Percentiles rank a stretch among this genome's conserved stretches.
Evolutionary conservation across 2,329 filamentous ascomycete species (phyloP).

Genomic region (Microthyrium microscopicum): DNA sequence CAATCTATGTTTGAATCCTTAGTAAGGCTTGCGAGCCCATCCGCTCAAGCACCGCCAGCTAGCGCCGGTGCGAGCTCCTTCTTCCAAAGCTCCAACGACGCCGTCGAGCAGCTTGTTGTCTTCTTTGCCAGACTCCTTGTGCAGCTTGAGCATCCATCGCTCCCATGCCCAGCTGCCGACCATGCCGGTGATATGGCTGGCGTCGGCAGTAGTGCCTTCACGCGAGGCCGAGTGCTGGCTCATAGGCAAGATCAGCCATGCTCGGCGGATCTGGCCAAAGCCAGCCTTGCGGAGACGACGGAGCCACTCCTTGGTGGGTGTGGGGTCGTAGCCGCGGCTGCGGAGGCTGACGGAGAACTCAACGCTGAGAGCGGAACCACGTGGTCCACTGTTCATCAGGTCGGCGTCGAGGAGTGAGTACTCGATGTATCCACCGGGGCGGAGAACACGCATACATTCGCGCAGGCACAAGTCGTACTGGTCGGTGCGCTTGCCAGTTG

Average conservation of each 20-base stretch:
- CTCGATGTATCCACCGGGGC: conserved; percentile 84
- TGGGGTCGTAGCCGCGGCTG: conserved; percentile 77
- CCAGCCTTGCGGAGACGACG: conserved; percentile 55
- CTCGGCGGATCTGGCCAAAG: conserved; percentile 65
- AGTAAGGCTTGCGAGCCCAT: conserved; percentile 21
- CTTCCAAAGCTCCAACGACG: conserved; percentile 40
- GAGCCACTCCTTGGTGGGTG: conserved; percentile 67
- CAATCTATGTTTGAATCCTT: too few relatives aligned
- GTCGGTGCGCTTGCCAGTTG: conserved; percentile 29
- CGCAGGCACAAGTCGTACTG: conserved; percentile 75
- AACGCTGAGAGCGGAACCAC: conserved; percentile 66
- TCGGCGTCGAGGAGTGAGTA: conserved; percentile 83
- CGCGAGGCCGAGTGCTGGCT: conserved; percentile 29
- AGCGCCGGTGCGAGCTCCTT: conserved; percentile 39
- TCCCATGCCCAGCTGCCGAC: conserved; percentile 88
- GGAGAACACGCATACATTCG: conserved; percentile 81
- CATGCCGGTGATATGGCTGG: conserved; percentile 61
- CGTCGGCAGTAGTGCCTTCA: conserved; percentile 39
- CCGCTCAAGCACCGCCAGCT: conserved; percentile 45
- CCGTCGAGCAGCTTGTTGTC: conserved; percentile 36
- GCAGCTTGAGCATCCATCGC: conserved; percentile 80
- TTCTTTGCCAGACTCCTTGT: conserved; percentile 66
- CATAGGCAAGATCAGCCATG: conserved; percentile 81
- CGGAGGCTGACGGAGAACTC: conserved; percentile 86
- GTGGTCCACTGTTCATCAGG: conserved; percentile 66